Conservation (phyloP, 192 early-diverging fungal genomes). For the Entrophospora sp. region DNA sequence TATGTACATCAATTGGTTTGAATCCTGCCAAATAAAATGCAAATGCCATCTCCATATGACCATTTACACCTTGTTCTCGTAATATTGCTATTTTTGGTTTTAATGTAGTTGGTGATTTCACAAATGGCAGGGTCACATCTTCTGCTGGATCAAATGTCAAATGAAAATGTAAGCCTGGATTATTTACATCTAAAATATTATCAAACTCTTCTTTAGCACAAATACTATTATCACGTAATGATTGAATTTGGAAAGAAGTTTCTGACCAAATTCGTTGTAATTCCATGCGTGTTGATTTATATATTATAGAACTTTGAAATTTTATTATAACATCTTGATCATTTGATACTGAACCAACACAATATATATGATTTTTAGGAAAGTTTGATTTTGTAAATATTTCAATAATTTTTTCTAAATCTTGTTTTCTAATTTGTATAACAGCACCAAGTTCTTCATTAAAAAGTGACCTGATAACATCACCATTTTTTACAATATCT, state of each 20-base stretch:
- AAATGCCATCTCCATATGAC: slow-evolving; percentile 89
- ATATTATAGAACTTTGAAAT: slow-evolving; percentile 34
- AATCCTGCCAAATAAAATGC: slow-evolving; percentile 95
- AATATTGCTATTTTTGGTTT: slow-evolving; percentile 87
- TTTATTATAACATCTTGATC: slow-evolving; percentile 48
- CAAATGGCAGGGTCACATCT: slow-evolving; percentile 28
- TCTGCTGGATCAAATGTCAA: slow-evolving; percentile 75
- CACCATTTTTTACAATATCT: slow-evolving; percentile 31
- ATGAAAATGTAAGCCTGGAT: slow-evolving; percentile 71
- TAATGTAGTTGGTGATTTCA: slow-evolving; percentile 17
- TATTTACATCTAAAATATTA: slow-evolving; percentile 51
- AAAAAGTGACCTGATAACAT: slow-evolving; percentile 63
- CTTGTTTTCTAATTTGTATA: slow-evolving; percentile 64
- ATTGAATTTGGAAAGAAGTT: slow-evolving; percentile 88
- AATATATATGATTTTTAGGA: slow-evolving; percentile 43
- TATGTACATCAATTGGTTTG: slow-evolving; percentile 91
- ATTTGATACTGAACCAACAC: slow-evolving; percentile 47
- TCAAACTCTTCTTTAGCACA: slow-evolving; percentile 83
- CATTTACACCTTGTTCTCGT: slow-evolving; percentile 98
- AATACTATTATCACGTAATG: slow-evolving; percentile 78
- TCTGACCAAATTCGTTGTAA: slow-evolving; percentile 83
- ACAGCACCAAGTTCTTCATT: slow-evolving; percentile 98
- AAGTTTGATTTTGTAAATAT: slow-evolving; percentile 48
- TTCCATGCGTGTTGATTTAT: slow-evolving; percentile 48
- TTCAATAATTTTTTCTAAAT: slow-evolving; percentile 44